A percentile compares a stretch with the other conserved stretches of the same genome.
phyloP scores from a whole-genome alignment of 495 filamentous ascomycete species.

The Daldinia bambusicola region DNA sequence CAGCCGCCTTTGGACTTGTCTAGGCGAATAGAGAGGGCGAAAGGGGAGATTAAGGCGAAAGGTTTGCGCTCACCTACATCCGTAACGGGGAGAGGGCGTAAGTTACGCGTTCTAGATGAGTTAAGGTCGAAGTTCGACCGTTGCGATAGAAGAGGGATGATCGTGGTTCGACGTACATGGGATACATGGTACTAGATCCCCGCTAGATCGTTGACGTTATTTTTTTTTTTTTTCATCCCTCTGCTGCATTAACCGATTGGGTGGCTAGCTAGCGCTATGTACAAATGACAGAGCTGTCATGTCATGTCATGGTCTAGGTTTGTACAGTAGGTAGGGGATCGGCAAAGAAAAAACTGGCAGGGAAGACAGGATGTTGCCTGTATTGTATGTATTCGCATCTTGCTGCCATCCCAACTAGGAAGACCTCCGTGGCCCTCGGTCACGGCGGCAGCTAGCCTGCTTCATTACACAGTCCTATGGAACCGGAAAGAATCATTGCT shows the following conservation, averaged over 20 bases:
- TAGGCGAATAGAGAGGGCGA: background rate
- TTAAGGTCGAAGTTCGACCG: background rate
- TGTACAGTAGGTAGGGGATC: slow-evolving; percentile 21
- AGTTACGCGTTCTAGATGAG: background rate
- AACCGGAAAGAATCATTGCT: slow-evolving; percentile 5
- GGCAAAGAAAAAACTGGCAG: slow-evolving; percentile 20
- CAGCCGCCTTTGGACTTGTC: slow-evolving; percentile 18
- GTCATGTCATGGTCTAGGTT: slow-evolving; percentile 26
- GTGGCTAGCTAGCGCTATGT: slow-evolving; percentile 2
- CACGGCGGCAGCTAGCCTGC: slow-evolving; percentile 21
- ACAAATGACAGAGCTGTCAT: slow-evolving; percentile 27
- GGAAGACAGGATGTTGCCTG: slow-evolving; percentile 31
- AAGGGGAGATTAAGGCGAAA: background rate
- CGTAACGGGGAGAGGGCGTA: slow-evolving; percentile 2
- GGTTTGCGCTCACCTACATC: slow-evolving; percentile 4
- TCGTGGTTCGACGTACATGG: slow-evolving; percentile 5
- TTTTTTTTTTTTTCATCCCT: background rate
- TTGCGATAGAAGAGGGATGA: slow-evolving; percentile 13
- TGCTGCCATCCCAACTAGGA: slow-evolving; percentile 26
- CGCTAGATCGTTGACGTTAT: slow-evolving; percentile 23
- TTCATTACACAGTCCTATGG: slow-evolving; percentile 1
- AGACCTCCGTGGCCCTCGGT: slow-evolving; percentile 25
- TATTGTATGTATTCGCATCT: slow-evolving; percentile 2
- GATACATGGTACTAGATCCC: slow-evolving; percentile 1
- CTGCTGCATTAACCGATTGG: slow-evolving; percentile 15